These are phyloP conservation scores for Pachysandra terminalis DNA, from an alignment of 164 flowering plant species.

Conservation along the genomic window DNA sequence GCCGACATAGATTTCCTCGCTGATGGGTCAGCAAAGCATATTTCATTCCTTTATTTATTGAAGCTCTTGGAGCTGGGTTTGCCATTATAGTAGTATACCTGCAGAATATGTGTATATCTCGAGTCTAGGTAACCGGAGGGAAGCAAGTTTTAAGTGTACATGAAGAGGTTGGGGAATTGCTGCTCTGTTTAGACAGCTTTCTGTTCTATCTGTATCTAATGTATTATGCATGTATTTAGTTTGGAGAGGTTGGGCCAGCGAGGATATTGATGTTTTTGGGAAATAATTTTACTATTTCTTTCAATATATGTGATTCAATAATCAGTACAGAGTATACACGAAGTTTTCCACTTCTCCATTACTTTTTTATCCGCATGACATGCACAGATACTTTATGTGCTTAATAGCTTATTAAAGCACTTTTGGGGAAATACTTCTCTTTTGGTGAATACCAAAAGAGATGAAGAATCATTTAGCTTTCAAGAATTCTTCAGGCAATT, in stretches of 20 bases:
- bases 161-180: not conserved
- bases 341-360: no score
- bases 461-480: no score
- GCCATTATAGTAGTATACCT: conserved; percentile 1
- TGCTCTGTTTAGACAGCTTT: not conserved
- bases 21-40: not conserved
- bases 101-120: conserved; percentile 19
- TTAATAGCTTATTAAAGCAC: no score
- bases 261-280: not conserved
- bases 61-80: conserved; percentile 2
- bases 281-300: not conserved
- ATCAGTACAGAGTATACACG: no score
- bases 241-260: not conserved
- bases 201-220: not conserved
- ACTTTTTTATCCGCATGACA: no score
- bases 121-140: conserved; percentile 5
- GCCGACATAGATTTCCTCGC: not conserved
- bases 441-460: no score
- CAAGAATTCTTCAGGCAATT: no score
- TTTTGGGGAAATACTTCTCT: no score
- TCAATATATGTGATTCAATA: no score
- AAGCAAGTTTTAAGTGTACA: conserved; percentile 2
- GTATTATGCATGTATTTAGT: not conserved
- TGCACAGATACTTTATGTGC: no score
- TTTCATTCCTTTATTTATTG: conserved; percentile 5